Evolutionary conservation across 441 rosid genomes (phyloP), one percentile per base, ranked within the genome.

Genomic region (Jatropha multifida): DNA sequence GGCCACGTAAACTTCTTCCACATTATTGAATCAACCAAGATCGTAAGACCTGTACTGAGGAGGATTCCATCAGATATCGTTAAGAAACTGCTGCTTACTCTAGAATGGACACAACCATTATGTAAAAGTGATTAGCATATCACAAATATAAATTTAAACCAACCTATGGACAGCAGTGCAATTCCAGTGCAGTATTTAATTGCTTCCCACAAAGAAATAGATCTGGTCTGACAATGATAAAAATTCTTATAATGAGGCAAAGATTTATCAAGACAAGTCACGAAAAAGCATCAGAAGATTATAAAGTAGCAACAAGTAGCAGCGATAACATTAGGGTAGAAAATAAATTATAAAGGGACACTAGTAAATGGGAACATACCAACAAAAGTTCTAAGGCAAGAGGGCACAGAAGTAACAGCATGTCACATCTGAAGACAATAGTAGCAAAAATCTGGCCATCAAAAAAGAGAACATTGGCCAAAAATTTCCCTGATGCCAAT

Each of bases 1-100:
- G 98, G 98, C 99, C 98, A 96, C 70, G 84, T 71, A 72, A 88
- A 77, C 82, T 74, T 89, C 87, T 85, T 91, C 98, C 99, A 96
- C 96, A 94, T 87, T 73, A 96, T 79, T 67, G 99, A 94, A 86
- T 96, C 98, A 83, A 96, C 88, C 74, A 82, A 66, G 44, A 82
- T 68, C 54, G 97, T 88, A 76, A 96, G 84, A 83, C 97, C 99
- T 96, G 97, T 75, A 54, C 56, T 60, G 76, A 83, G 66, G 60
- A 82, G 55, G 78, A 86, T 74, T 72, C 73, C 54, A 81, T 77
- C 73, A 81, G 69, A 58, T 63, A 27, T 63, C 44, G 74, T 26
- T 40, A 7, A 40, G 20, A 76, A 63, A 76, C 40, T 17, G 65
- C 38, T 64, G 80, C 77, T 58, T 7, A 65, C 62, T 61, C 23